Evolutionary conservation across 176 grass and related monocot species (phyloP).

Genomic region (Pontederia crassipes): DNA sequence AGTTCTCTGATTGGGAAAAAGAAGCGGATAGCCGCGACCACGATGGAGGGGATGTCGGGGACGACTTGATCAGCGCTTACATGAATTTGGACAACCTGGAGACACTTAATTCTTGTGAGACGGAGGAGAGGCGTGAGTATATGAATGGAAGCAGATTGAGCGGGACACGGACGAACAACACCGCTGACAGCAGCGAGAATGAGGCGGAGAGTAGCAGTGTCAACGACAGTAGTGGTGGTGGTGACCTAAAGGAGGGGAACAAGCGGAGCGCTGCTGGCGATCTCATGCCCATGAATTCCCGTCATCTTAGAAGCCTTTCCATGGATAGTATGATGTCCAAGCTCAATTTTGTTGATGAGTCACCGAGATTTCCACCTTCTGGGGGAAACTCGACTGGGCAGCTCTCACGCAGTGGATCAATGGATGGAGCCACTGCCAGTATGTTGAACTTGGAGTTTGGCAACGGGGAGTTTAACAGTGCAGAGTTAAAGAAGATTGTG

Average conservation of each 20-base stretch:
- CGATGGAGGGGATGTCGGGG: background rate
- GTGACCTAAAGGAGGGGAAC: slow-evolving; percentile 25
- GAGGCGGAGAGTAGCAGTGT: slow-evolving; percentile 52
- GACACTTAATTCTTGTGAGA: background rate
- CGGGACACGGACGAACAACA: slow-evolving; percentile 6
- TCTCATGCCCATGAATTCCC: slow-evolving; percentile 20
- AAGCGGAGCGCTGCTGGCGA: slow-evolving; percentile 29
- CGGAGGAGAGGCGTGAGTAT: slow-evolving; percentile 42
- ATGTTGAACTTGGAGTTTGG: slow-evolving; percentile 53
- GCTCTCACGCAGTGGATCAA: slow-evolving; percentile 31
- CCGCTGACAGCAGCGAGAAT: slow-evolving; percentile 70
- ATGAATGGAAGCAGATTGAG: slow-evolving; percentile 13
- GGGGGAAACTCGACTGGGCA: slow-evolving; percentile 23
- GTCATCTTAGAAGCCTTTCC: slow-evolving; percentile 83
- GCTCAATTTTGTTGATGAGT: slow-evolving; percentile 62
- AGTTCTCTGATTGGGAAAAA: background rate
- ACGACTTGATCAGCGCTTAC: slow-evolving; percentile 12
- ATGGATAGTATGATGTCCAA: slow-evolving; percentile 84
- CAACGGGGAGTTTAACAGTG: slow-evolving; percentile 57
- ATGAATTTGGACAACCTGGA: slow-evolving; percentile 15
- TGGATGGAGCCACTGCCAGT: slow-evolving; percentile 36
- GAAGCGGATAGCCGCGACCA: background rate
- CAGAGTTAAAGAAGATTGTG: slow-evolving; percentile 86
- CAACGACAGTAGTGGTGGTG: slow-evolving; percentile 8
- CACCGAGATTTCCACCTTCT: slow-evolving; percentile 42